Conservation (phyloP, 352 stramenopile species). For the Globisporangium sylvaticum region DNA sequence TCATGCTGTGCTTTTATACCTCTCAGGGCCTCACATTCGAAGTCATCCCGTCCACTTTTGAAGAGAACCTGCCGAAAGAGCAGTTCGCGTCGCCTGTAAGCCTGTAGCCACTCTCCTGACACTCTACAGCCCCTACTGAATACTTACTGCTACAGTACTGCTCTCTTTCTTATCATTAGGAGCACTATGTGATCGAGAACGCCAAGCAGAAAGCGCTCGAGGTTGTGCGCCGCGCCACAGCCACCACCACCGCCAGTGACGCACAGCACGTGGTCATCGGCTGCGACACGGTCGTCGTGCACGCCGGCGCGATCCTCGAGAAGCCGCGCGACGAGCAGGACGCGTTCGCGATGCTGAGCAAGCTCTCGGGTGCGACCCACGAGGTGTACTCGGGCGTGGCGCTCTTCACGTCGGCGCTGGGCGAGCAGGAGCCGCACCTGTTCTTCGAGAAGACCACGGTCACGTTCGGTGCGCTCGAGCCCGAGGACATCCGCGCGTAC, state of each 20-base stretch:
- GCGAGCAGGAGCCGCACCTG: slow-evolving; percentile 43
- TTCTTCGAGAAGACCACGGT: slow-evolving; percentile 71
- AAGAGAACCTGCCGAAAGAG: slow-evolving; percentile 78
- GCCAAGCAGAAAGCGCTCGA: slow-evolving; percentile 76
- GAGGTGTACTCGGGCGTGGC: slow-evolving; percentile 89
- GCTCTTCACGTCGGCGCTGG: slow-evolving; percentile 48
- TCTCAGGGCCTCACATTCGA: slow-evolving; percentile 67
- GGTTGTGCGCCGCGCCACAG: slow-evolving; percentile 35
- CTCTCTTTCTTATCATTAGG: slow-evolving; percentile 15
- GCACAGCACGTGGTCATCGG: slow-evolving; percentile 59
- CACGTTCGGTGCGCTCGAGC: slow-evolving; percentile 50
- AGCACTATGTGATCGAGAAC: slow-evolving; percentile 77
- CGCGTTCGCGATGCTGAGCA: slow-evolving; percentile 74
- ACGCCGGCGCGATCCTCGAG: slow-evolving; percentile 84
- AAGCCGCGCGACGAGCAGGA: slow-evolving; percentile 84
- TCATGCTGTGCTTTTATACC: neutral
- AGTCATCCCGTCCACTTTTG: slow-evolving; percentile 77
- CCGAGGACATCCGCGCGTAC: slow-evolving; percentile 71
- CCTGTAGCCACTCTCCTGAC: neutral
- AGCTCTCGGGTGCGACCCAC: slow-evolving; percentile 67
- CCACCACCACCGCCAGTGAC: neutral
- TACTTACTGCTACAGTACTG: neutral
- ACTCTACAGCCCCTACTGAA: neutral
- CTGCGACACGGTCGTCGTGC: slow-evolving; percentile 88
- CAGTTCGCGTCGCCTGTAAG: slow-evolving; percentile 53